phyloP scores from a whole-genome alignment of 2,329 filamentous ascomycete species.

The Endoconidiophora polonica region DNA sequence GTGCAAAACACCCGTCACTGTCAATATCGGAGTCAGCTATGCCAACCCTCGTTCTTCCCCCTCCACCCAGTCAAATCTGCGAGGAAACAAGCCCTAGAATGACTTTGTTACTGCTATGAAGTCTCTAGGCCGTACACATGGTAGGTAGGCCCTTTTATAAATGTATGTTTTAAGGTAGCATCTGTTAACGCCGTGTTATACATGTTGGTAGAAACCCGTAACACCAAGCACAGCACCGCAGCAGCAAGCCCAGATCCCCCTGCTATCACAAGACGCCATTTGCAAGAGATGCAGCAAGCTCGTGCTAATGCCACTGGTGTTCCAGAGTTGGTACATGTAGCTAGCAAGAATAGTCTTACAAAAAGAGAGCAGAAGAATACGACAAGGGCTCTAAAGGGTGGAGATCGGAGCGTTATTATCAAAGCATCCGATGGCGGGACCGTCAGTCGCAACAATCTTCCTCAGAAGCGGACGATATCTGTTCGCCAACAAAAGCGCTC shows the following conservation, averaged over 20 bases:
- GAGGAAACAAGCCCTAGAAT: constrained; percentile 11
- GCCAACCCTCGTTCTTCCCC: neutral
- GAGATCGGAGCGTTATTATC: too few species aligned
- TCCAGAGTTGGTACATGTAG: too few species aligned
- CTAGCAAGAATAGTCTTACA: too few species aligned
- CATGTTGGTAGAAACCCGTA: neutral
- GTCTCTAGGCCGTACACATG: constrained; percentile 10
- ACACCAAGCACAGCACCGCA: too few species aligned
- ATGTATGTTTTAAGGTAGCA: neutral
- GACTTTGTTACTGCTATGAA: constrained; percentile 13
- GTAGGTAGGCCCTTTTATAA: neutral
- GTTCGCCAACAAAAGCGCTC: too few species aligned
- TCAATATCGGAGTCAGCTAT: neutral
- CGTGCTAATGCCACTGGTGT: neutral
- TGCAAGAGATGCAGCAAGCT: neutral
- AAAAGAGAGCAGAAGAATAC: too few species aligned
- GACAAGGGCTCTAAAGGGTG: too few species aligned
- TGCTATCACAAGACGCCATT: neutral
- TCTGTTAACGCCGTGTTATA: neutral
- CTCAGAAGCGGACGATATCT: too few species aligned
- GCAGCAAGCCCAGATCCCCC: neutral
- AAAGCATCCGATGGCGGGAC: neutral
- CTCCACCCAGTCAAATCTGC: neutral
- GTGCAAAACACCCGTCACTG: neutral
- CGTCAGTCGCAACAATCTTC: neutral